These are phyloP conservation scores for Neospora caninum DNA, from an alignment of 169 alveolate genomes.

Conservation along the genomic window DNA sequence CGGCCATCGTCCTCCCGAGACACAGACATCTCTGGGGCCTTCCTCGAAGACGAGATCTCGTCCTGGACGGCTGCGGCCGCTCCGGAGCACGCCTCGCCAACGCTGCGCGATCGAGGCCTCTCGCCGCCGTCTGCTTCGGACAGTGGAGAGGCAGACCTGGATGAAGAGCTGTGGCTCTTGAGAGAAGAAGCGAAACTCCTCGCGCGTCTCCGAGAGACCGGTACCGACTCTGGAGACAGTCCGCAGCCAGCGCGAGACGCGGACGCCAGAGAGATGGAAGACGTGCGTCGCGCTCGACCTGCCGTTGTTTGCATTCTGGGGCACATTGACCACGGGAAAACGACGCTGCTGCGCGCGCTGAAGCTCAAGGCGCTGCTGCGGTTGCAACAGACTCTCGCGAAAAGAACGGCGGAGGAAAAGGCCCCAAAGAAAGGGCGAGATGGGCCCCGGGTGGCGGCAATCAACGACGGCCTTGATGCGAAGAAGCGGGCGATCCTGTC, in stretches of 20 bases:
- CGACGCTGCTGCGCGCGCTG: slow-evolving; percentile 92
- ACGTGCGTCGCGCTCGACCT: slow-evolving; percentile 70
- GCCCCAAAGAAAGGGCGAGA: background rate
- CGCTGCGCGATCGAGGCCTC: background rate
- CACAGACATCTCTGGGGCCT: background rate
- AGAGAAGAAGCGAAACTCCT: background rate
- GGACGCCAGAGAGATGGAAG: background rate
- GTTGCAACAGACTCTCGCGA: background rate
- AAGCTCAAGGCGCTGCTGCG: background rate
- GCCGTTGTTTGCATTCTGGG: slow-evolving; percentile 96
- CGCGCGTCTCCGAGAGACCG: background rate
- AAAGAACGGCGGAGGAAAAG: background rate
- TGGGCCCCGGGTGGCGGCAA: background rate
- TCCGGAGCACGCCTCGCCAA: too few relatives aligned
- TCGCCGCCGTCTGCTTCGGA: background rate
- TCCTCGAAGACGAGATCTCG: background rate
- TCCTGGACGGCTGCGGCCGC: background rate
- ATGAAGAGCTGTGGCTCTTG: background rate
- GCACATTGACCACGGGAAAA: slow-evolving; percentile 98
- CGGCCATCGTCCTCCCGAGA: background rate
- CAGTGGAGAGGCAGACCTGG: background rate
- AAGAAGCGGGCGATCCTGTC: background rate
- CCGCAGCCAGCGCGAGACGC: background rate
- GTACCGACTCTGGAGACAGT: background rate
- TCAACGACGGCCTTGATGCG: too few relatives aligned